A percentile compares a stretch with the other conserved stretches of the same genome.
These are phyloP conservation scores for Flaveria floridana DNA, from an alignment of 140 eudicot species.

Conservation along the genomic window DNA sequence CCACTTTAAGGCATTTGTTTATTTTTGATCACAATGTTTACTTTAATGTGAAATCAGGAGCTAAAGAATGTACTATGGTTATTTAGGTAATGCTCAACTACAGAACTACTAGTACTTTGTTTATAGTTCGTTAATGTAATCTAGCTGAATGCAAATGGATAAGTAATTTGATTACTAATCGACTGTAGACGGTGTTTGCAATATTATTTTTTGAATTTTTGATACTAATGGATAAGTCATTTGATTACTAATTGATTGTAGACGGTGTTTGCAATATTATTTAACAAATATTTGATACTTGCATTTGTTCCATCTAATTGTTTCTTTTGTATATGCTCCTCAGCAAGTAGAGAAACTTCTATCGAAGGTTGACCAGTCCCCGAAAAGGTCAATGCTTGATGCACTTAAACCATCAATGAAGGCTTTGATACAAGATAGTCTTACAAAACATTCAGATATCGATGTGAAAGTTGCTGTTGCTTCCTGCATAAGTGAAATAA, in stretches of 20 bases:
- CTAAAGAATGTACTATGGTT: neutral
- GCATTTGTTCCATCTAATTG: slow-evolving; percentile 5
- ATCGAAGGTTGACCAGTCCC: slow-evolving; percentile 77
- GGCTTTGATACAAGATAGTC: slow-evolving; percentile 52
- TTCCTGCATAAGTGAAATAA: slow-evolving; percentile 84
- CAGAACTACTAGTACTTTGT: neutral
- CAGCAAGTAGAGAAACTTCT: slow-evolving; percentile 56
- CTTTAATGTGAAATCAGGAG: neutral
- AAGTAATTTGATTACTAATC: neutral
- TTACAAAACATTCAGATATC: slow-evolving; percentile 52
- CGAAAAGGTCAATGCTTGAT: slow-evolving; percentile 52
- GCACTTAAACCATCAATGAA: slow-evolving; percentile 61
- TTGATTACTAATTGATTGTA: neutral
- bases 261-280: neutral
- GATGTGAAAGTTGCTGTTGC: slow-evolving; percentile 81
- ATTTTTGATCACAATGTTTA: neutral
- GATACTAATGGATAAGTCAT: neutral
- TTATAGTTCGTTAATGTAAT: neutral
- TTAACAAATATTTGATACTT: neutral
- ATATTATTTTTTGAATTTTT: too few species aligned
- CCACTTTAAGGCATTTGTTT: neutral
- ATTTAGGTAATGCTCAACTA: neutral
- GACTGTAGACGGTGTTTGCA: neutral
- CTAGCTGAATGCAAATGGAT: too few species aligned
- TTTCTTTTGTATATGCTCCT: slow-evolving; percentile 2